phyloP scores from a whole-genome alignment of 306 rosid genomes.

The Pyrus communis region DNA sequence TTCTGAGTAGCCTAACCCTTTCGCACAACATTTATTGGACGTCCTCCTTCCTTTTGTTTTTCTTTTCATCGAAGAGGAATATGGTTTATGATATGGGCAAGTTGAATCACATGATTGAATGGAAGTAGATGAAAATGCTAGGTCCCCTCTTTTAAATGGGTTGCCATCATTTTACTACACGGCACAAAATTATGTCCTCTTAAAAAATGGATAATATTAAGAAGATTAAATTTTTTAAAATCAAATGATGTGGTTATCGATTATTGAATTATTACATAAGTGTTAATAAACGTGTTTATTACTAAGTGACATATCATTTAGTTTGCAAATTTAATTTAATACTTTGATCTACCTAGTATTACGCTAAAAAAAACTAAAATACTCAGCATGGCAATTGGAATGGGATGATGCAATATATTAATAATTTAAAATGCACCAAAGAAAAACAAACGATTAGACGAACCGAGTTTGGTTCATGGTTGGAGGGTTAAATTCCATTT shows the following conservation, averaged over 20 bases:
- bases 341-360: too few relatives aligned
- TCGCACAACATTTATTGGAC: too few relatives aligned
- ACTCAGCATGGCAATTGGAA: not conserved
- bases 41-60: not conserved
- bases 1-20: too few relatives aligned
- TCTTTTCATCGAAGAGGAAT: not conserved
- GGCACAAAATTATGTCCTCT: not conserved
- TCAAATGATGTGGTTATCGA: too few relatives aligned
- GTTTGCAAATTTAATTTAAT: too few relatives aligned
- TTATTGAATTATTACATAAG: too few relatives aligned
- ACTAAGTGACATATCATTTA: too few relatives aligned
- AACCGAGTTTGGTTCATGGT: not conserved
- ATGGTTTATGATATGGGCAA: not conserved
- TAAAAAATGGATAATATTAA: not conserved
- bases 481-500: too few relatives aligned
- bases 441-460: too few relatives aligned
- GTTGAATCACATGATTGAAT: not conserved
- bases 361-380: not conserved
- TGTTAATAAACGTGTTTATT: too few relatives aligned
- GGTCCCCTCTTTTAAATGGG: not conserved
- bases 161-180: not conserved
- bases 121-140: not conserved
- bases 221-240: too few relatives aligned
- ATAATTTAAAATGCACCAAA: too few relatives aligned
- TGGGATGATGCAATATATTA: not conserved